Evolutionary conservation across 208 protist species (phyloP), one percentile per base, ranked within the genome.

Genomic region (Trypanosoma grayi): DNA sequence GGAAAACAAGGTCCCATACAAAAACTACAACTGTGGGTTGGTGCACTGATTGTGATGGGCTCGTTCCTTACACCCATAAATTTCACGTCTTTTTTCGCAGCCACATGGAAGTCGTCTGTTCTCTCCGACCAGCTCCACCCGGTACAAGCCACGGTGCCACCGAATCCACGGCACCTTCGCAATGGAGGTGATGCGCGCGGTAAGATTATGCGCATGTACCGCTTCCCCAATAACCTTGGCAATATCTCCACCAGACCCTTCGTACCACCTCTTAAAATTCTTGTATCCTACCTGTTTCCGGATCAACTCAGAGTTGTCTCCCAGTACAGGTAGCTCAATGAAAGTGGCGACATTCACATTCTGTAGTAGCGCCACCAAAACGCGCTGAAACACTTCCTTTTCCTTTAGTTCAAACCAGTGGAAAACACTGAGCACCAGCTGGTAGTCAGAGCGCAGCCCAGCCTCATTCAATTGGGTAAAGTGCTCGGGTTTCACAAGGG

Each of bases 201-300:
- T 34, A 4, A 66, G 4, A 31, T 45, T 40, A 18, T 73, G 47
- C 20, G 46, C 59, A 6, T 2, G 9, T 20, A 31, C 2, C 2
- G 66, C 55, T 11, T 63, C 66, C 5, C 34, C 2, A 28, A 73
- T 63, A 33, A 73, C 64, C 20, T 73, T 54, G 37, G 3, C n/a
- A 44, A 73, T 61, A 63, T 73, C 47, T 24, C 47, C 60, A 40
- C 30, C 41, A 25, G 55, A 18, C 3, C 66, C 66, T 45, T 73
- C 59, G 45, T 73, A 73, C 66, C 66, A 73, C 46, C 61, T 73
- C 13, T 54, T 54, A 34, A 73, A 73, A 34, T 73, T 47, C 14
- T 68, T 34, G 27, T 54, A 73, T 6, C 66, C 66, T 9, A 73
- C 66, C 36, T 73, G 66, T 39, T 73, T 63, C n/a, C 55, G 37